These are phyloP conservation scores for Alternaria solani DNA, from an alignment of 2,329 filamentous ascomycete species.

Conservation along the genomic window DNA sequence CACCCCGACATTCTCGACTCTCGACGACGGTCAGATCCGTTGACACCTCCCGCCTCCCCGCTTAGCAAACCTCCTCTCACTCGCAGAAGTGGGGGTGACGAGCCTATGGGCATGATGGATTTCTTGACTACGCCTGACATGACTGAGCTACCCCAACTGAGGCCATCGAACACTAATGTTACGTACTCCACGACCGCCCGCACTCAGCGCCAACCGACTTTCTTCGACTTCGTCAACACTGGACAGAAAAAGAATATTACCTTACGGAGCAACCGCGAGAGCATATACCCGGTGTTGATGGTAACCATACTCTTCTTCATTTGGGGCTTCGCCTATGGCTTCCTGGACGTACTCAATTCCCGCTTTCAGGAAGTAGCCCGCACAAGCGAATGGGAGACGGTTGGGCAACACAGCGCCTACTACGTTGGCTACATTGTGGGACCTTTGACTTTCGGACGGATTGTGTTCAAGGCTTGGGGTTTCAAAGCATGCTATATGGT, in stretches of 20 bases:
- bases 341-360: constrained; percentile 81
- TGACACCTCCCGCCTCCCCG: constrained; percentile 35
- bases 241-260: constrained; percentile 73
- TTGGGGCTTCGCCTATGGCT: constrained; percentile 90
- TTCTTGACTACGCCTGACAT: constrained; percentile 62
- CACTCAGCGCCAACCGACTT: constrained; percentile 53
- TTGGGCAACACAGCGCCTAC: constrained; percentile 75
- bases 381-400: constrained; percentile 68
- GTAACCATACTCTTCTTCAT: constrained; percentile 86
- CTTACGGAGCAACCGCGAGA: constrained; percentile 68
- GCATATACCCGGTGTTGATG: constrained; percentile 74
- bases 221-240: constrained; percentile 82
- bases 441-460: constrained; percentile 70
- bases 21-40: constrained; percentile 28
- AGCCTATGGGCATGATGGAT: constrained; percentile 59
- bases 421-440: constrained; percentile 76
- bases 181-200: constrained; percentile 36
- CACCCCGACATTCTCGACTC: constrained; percentile 37
- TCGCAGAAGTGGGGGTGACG: constrained; percentile 29
- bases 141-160: constrained; percentile 43
- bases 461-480: constrained; percentile 65
- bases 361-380: constrained; percentile 70
- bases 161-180: constrained; percentile 48
- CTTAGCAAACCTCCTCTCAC: constrained; percentile 34
- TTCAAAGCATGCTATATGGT: constrained; percentile 70